Percentiles rank a stretch among this genome's conserved stretches.
Conservation (phyloP, 768 basidiomycete genomes). For the Suillus alpinus region DNA sequence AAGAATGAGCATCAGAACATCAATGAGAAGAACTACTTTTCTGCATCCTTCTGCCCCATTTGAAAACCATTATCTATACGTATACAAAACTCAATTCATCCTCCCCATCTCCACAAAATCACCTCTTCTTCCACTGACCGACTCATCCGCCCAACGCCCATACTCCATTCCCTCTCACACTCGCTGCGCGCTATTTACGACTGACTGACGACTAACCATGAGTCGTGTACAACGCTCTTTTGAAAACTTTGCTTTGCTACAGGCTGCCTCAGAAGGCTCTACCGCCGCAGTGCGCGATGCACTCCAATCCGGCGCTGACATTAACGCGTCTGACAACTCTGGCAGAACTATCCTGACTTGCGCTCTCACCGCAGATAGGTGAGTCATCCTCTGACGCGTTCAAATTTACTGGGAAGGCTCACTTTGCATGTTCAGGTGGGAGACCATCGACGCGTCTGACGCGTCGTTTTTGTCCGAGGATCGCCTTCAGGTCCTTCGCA, state of each 20-base stretch:
- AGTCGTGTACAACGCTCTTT: constrained; percentile 37
- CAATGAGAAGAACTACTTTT: constrained; percentile 3
- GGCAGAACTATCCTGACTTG: constrained; percentile 67
- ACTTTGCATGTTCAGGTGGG: constrained; percentile 48
- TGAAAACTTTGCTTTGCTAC: constrained; percentile 46
- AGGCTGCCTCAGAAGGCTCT: constrained; percentile 56
- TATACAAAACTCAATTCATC: constrained; percentile 18
- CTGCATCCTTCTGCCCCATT: constrained; percentile 12
- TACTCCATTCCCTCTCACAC: background rate
- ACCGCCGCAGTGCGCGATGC: constrained; percentile 50
- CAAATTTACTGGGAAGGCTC: constrained; percentile 5
- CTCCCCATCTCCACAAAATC: background rate
- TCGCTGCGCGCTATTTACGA: constrained; percentile 24
- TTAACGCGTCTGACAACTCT: constrained; percentile 59
- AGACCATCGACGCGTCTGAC: constrained; percentile 65
- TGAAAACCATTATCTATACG: constrained; percentile 27
- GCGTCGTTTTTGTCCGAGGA: constrained; percentile 60
- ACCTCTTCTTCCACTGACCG: constrained; percentile 4
- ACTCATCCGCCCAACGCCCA: constrained; percentile 15
- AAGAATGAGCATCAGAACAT: constrained; percentile 5
- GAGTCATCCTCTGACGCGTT: constrained; percentile 20
- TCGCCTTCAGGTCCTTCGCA: constrained; percentile 57
- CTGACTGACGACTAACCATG: constrained; percentile 33
- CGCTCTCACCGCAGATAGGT: constrained; percentile 73
- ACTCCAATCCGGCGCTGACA: constrained; percentile 59